These are phyloP conservation scores for Phytophthora cactorum DNA, from an alignment of 352 stramenopile species.

Conservation along the genomic window DNA sequence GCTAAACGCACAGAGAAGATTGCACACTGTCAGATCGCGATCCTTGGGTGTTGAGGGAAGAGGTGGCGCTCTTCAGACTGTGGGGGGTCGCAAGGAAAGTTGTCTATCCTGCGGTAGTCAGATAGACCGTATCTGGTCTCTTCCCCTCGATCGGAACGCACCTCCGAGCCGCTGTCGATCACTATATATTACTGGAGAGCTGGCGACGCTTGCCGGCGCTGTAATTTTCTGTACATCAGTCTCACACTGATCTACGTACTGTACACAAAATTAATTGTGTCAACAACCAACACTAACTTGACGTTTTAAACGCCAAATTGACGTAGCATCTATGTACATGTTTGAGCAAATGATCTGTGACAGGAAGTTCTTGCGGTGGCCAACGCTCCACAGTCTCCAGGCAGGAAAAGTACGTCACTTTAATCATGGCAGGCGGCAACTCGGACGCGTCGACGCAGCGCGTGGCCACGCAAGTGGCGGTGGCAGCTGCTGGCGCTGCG, in stretches of 20 bases:
- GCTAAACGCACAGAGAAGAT: constrained; percentile 8
- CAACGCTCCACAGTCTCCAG: neutral
- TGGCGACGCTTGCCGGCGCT: constrained; percentile 19
- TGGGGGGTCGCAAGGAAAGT: neutral
- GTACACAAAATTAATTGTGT: neutral
- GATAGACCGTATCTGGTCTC: neutral
- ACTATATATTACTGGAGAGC: constrained; percentile 13
- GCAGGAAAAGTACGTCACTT: constrained; percentile 11
- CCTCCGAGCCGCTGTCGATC: constrained; percentile 14
- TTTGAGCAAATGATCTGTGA: constrained; percentile 28
- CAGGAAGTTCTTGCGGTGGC: constrained; percentile 10
- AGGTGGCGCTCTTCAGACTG: neutral
- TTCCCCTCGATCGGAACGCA: constrained; percentile 27
- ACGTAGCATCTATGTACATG: constrained; percentile 13
- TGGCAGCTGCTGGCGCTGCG: constrained; percentile 56
- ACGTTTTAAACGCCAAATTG: neutral
- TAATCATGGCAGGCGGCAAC: constrained; percentile 28
- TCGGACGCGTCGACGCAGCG: constrained; percentile 34
- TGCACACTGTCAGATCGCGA: constrained; percentile 11
- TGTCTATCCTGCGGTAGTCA: neutral
- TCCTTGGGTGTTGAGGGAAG: constrained; percentile 6
- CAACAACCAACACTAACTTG: neutral
- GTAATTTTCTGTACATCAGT: constrained; percentile 5
- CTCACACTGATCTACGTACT: neutral
- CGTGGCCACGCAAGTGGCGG: constrained; percentile 61